phyloP scores from a whole-genome alignment of 129 eudicot species.

The Centaurea solstitialis region DNA sequence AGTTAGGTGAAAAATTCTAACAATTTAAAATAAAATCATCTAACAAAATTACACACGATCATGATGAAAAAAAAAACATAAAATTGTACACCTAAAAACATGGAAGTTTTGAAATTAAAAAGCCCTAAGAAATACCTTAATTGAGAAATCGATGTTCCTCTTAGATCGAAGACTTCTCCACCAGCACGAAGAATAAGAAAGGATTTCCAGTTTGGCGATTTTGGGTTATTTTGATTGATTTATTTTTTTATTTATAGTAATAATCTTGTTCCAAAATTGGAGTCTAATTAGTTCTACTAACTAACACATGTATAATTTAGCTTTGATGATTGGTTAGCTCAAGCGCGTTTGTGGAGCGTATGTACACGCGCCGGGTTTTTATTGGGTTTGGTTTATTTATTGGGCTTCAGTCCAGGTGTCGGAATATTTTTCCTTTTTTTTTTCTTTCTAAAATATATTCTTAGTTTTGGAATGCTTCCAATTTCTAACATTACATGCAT shows the following conservation, averaged over 20 bases:
- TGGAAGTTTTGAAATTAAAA: not conserved
- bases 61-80: not conserved
- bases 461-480: conserved; percentile 8
- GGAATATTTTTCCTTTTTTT: not conserved
- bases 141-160: not conserved
- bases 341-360: not conserved
- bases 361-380: not conserved
- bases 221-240: not conserved
- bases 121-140: conserved; percentile 13
- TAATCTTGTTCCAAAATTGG: conserved; percentile 14
- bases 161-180: not conserved
- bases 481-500: not conserved
- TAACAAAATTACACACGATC: not conserved
- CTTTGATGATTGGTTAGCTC: not conserved
- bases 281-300: not conserved
- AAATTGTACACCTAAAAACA: not conserved
- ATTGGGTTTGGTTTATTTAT: not conserved
- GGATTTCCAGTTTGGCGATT: conserved; percentile 10
- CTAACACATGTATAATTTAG: not conserved
- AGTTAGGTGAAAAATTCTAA: conserved; percentile 1
- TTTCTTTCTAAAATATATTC: not conserved
- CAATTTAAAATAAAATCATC: not conserved
- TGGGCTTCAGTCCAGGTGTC: not conserved
- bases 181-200: not conserved
- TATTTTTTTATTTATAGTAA: conserved; percentile 6